Evolutionary conservation across 495 filamentous ascomycete species (phyloP).

Genomic region (Talaromyces adpressus): DNA sequence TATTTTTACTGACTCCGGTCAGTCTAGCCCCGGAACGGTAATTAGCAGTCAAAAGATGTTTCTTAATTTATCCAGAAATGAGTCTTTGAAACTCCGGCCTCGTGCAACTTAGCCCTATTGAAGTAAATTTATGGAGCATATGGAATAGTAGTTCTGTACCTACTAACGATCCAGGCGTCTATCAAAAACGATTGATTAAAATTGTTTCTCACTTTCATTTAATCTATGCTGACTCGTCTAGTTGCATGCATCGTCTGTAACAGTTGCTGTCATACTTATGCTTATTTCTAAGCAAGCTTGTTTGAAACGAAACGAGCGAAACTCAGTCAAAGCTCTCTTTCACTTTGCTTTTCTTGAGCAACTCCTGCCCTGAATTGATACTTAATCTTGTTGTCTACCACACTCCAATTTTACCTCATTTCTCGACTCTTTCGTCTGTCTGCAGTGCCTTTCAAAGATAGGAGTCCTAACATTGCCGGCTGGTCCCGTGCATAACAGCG

Average conservation of each 20-base stretch:
- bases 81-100: neutral
- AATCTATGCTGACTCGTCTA: neutral
- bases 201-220: neutral
- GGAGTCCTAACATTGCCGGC: neutral
- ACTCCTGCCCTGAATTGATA: neutral
- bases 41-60: neutral
- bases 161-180: neutral
- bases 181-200: neutral
- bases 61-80: neutral
- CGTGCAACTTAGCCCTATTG: neutral
- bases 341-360: neutral
- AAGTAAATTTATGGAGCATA: neutral
- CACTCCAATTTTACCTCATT: neutral
- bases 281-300: constrained; percentile 2
- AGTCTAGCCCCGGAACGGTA: neutral
- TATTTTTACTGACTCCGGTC: neutral
- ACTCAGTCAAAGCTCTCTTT: neutral
- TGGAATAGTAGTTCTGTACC: neutral
- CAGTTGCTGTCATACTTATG: neutral
- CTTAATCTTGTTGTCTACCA: neutral
- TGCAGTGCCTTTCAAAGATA: neutral
- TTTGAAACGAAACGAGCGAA: neutral
- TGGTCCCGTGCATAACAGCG: neutral
- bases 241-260: neutral
- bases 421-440: neutral